These are phyloP conservation scores for Colletotrichum neosansevieriae DNA, from an alignment of 2,329 filamentous ascomycete species.

Conservation along the genomic window DNA sequence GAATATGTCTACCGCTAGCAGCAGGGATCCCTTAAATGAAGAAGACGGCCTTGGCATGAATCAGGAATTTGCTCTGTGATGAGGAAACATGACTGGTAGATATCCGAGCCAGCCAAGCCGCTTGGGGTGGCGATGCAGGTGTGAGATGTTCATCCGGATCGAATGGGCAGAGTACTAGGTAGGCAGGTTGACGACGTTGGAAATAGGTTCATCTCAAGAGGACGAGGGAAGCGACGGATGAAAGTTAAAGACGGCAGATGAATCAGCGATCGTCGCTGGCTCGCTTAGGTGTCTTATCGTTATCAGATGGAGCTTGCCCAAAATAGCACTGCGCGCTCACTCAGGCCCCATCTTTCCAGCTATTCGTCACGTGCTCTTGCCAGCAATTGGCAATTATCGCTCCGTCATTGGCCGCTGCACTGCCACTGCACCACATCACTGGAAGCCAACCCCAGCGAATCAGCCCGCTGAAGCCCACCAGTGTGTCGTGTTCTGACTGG, in stretches of 20 bases:
- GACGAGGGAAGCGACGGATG: too few species aligned
- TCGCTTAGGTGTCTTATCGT: slow-evolving; percentile 22
- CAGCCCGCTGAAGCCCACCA: neutral
- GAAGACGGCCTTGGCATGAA: slow-evolving; percentile 31
- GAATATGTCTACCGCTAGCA: slow-evolving; percentile 29
- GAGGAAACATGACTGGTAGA: slow-evolving; percentile 24
- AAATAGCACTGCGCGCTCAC: slow-evolving; percentile 6
- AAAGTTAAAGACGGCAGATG: neutral
- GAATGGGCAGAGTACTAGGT: too few species aligned
- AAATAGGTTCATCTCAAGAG: slow-evolving; percentile 17
- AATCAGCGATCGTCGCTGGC: neutral
- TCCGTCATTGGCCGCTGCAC: slow-evolving; percentile 3
- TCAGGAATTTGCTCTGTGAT: slow-evolving; percentile 28
- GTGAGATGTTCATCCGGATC: neutral
- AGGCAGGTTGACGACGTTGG: slow-evolving; percentile 6
- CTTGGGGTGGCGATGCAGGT: slow-evolving; percentile 35
- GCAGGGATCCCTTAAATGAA: slow-evolving; percentile 19
- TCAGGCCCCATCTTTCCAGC: neutral
- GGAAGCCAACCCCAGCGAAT: neutral
- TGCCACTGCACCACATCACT: neutral
- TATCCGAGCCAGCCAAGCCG: slow-evolving; percentile 26
- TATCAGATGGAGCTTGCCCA: slow-evolving; percentile 27
- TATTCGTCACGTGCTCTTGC: slow-evolving; percentile 14
- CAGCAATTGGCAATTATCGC: slow-evolving; percentile 16
- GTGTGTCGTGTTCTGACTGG: neutral